Evolutionary conservation across 2,329 filamentous ascomycete genomes (phyloP).

Genomic region (Exophiala alcalophila): DNA sequence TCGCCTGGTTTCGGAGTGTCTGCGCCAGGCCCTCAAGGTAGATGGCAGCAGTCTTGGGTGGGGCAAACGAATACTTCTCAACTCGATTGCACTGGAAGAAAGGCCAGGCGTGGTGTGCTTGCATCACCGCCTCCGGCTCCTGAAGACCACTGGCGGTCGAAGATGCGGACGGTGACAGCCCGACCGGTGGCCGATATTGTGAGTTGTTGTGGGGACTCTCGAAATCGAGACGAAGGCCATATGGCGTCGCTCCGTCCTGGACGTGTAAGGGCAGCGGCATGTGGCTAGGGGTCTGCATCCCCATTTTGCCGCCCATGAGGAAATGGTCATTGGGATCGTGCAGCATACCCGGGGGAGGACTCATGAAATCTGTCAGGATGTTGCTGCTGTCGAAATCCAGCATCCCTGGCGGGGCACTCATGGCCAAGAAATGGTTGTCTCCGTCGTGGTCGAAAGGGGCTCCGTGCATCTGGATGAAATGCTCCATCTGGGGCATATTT

Average conservation of each 20-base stretch:
- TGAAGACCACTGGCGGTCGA: conserved; percentile 27
- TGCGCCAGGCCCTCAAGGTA: conserved; percentile 53
- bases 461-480: conserved; percentile 28
- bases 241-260: conserved; percentile 22
- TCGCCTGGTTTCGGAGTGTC: conserved; percentile 51
- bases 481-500: conserved; percentile 29
- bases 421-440: conserved; percentile 30
- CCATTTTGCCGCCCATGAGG: conserved; percentile 23
- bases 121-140: conserved; percentile 49
- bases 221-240: conserved; percentile 21
- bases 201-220: conserved; percentile 22
- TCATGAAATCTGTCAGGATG: conserved; percentile 29
- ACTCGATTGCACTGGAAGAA: conserved; percentile 51
- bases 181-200: conserved; percentile 20
- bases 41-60: conserved; percentile 50
- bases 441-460: conserved; percentile 26
- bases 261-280: conserved; percentile 20
- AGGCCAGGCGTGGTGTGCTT: conserved; percentile 53
- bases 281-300: conserved; percentile 26
- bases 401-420: conserved; percentile 24
- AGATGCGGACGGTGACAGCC: conserved; percentile 26
- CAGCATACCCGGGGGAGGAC: conserved; percentile 24
- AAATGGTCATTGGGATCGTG: conserved; percentile 28
- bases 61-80: conserved; percentile 47
- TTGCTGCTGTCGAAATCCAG: conserved; percentile 30